phyloP scores from a whole-genome alignment of 495 filamentous ascomycete species.

The Gamarada debralockiae region DNA sequence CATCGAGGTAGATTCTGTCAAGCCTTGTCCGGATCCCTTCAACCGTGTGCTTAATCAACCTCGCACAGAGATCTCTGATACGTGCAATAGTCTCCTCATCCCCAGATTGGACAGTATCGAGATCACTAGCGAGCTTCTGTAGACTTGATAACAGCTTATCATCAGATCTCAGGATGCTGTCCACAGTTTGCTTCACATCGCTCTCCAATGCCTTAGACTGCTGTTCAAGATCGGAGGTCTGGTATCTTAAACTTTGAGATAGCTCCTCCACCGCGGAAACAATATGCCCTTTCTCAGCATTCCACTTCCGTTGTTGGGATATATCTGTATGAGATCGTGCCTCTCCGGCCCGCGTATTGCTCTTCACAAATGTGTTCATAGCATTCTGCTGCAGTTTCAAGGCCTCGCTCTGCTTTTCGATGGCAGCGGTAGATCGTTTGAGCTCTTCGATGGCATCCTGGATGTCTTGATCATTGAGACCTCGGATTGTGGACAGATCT shows the following conservation, averaged over 20 bases:
- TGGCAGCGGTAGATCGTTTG: constrained; percentile 39
- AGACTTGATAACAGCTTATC: constrained; percentile 44
- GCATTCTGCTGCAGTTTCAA: constrained; percentile 40
- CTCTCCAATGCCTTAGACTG: constrained; percentile 23
- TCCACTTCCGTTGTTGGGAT: constrained; percentile 28
- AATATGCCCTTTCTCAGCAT: constrained; percentile 28
- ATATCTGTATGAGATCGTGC: constrained; percentile 28
- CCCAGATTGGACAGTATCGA: constrained; percentile 35
- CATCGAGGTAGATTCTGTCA: constrained; percentile 43
- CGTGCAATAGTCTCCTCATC: constrained; percentile 32
- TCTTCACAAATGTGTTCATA: constrained; percentile 33
- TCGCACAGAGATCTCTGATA: constrained; percentile 39
- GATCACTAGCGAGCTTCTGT: constrained; percentile 44
- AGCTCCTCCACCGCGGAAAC: constrained; percentile 34
- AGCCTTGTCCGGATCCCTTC: constrained; percentile 40
- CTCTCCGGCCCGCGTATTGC: constrained; percentile 21
- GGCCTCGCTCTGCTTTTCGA: constrained; percentile 40
- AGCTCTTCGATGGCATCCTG: constrained; percentile 40
- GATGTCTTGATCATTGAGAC: constrained; percentile 37
- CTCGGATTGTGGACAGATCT: constrained; percentile 31
- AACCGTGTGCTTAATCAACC: constrained; percentile 43
- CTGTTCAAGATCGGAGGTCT: constrained; percentile 37
- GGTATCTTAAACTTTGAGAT: constrained; percentile 33
- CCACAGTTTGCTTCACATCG: constrained; percentile 31
- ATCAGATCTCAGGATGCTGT: constrained; percentile 35